Evolutionary conservation across 768 basidiomycete genomes (phyloP), one percentile per base, ranked within the genome.

Genomic region (Dioszegia hungarica): DNA sequence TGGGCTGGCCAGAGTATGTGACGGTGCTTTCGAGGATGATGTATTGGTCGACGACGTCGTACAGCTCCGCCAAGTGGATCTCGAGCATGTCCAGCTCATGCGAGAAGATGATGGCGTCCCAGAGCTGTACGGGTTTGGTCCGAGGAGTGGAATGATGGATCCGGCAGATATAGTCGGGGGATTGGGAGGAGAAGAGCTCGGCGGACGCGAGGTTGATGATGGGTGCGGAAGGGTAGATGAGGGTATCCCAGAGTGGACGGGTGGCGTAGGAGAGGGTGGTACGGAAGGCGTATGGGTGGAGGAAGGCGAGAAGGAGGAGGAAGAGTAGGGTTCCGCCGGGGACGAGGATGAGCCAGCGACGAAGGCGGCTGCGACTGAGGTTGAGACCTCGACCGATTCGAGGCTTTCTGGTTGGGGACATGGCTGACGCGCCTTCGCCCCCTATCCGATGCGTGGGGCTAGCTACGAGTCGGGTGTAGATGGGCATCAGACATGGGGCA

Each of bases 81-180:
- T 68, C 63, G n/a, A 68, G 45, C 61, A 65, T 63, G 45, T 68
- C 67, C 20, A 68, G 44, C 40, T 68, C 63, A 27, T 56, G 60
- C 10, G 61, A 63, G 15, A 68, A 51, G 11, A 61, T 49, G 5
- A 65, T 52, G 19, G 67, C 63, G 53, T 68, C 67, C 49, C 49
- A 51, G n/a, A 51, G 19, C 19, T 25, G 34, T 15, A 51, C 49
- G 22, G 27, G 20, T 10, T n/a, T 15, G 22, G n/a, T 25, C 14
- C 49, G 34, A n/a, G 49, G 49, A 14, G 36, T 38, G 3, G 49
- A 6, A 11, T 38, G 10, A 19, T 51, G 49, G 3, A 51, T 19
- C n/a, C 49, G 34, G 37, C 49, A 51, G 34, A 51, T 38, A 19
- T 37, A 38, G 3, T 37, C 49, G 36, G 49, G 36, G 2, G 34